Evolutionary conservation across 306 rosid genomes (phyloP).

Genomic region (Begonia fuchsioides): DNA sequence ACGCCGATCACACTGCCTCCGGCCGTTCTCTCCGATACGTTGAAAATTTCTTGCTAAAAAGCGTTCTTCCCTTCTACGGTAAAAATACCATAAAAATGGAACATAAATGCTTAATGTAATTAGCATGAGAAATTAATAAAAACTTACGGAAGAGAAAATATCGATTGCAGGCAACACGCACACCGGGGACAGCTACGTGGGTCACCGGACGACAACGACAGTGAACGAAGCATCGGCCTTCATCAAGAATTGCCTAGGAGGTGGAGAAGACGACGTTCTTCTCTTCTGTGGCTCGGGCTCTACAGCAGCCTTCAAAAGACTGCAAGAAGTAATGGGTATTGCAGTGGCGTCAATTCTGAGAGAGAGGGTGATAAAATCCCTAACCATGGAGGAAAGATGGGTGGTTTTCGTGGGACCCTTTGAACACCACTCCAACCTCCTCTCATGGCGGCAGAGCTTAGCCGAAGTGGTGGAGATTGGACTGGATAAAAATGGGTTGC

Average conservation of each 20-base stretch:
- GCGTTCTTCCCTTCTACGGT: conserved; percentile 80
- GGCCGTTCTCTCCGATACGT: conserved; percentile 49
- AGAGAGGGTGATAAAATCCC: conserved; percentile 22
- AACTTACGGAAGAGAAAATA: too few species aligned
- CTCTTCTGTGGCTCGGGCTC: conserved; percentile 73
- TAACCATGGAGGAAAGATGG: conserved; percentile 45
- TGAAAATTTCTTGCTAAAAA: conserved; percentile 42
- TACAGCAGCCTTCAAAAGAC: conserved; percentile 64
- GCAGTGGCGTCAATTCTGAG: conserved; percentile 45
- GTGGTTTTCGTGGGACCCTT: conserved; percentile 72
- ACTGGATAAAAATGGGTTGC: conserved; percentile 34
- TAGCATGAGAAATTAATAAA: too few species aligned
- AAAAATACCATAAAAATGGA: too few species aligned
- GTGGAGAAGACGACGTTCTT: conserved; percentile 39
- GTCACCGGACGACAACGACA: conserved; percentile 51
- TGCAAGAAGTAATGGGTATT: conserved; percentile 79
- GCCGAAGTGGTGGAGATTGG: conserved; percentile 74
- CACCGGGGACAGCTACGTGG: conserved; percentile 67
- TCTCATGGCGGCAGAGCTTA: conserved; percentile 76
- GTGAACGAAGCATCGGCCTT: conserved; percentile 35
- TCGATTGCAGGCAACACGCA: conserved; percentile 51
- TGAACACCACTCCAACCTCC: conserved; percentile 82
- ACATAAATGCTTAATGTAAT: neutral
- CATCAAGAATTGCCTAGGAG: conserved; percentile 60
- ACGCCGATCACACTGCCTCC: conserved; percentile 89